A percentile compares a stretch with the other conserved stretches of the same genome.
Conservation (phyloP, 805 yeast genomes). For the Ascoidea asiatica region DNA sequence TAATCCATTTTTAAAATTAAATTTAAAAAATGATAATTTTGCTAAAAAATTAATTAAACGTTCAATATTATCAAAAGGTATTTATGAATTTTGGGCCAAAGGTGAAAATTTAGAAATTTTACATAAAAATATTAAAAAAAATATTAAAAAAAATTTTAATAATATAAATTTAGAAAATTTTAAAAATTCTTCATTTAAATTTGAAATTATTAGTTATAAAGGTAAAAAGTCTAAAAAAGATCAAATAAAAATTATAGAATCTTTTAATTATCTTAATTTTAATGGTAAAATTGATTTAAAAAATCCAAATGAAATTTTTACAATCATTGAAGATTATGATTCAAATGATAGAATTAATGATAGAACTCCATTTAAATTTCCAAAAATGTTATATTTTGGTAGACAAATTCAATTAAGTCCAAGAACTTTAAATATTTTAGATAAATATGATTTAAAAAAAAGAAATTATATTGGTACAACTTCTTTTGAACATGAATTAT, state of each 20-base stretch:
- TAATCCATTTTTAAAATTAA: constrained; percentile 61
- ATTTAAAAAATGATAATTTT: constrained; percentile 48
- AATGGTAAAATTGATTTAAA: constrained; percentile 72
- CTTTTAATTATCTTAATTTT: constrained; percentile 56
- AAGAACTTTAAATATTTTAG: constrained; percentile 52
- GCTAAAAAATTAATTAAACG: constrained; percentile 55
- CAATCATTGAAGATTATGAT: constrained; percentile 61
- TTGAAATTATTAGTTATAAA: constrained; percentile 67
- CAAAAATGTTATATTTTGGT: constrained; percentile 56
- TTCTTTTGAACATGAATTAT: constrained; percentile 88
- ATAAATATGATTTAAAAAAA: constrained; percentile 65
- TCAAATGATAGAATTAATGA: constrained; percentile 13
- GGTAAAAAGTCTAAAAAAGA: constrained; percentile 43
- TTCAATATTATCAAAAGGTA: constrained; percentile 56
- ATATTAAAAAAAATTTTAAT: constrained; percentile 16
- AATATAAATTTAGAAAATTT: constrained; percentile 17
- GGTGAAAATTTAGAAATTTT: constrained; percentile 43
- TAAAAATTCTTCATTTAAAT: constrained; percentile 49
- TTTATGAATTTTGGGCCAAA: constrained; percentile 78
- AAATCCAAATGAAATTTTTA: constrained; percentile 55
- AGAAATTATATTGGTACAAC: constrained; percentile 91
- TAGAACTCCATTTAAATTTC: constrained; percentile 2
- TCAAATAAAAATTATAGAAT: constrained; percentile 52
- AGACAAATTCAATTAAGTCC: constrained; percentile 52
- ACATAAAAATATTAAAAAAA: constrained; percentile 33